Conservation (phyloP, 2,329 filamentous ascomycete species). For the Calonectria montana region DNA sequence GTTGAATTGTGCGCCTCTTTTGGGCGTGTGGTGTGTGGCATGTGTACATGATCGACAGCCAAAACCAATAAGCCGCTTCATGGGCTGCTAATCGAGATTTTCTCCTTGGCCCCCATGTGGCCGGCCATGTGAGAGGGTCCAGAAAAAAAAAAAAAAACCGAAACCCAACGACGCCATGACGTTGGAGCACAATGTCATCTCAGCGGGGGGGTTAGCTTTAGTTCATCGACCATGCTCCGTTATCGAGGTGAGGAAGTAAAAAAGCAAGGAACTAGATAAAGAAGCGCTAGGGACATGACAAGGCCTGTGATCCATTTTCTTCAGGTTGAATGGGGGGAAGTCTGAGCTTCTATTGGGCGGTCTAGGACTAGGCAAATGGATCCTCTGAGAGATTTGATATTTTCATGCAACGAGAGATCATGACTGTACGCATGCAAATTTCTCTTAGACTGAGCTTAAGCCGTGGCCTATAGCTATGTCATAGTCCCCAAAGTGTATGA, state of each 20-base stretch:
- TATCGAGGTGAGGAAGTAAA: neutral
- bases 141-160: neutral
- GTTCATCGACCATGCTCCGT: neutral
- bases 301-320: neutral
- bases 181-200: neutral
- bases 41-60: neutral
- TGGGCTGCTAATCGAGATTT: neutral
- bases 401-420: constrained; percentile 2
- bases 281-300: neutral
- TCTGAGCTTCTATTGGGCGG: neutral
- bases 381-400: constrained; percentile 4
- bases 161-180: constrained; percentile 12
- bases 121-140: neutral
- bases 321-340: neutral
- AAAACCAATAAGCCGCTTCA: neutral
- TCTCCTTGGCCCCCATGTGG: neutral
- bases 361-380: neutral
- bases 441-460: neutral
- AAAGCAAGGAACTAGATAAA: neutral
- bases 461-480: neutral
- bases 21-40: neutral
- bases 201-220: neutral
- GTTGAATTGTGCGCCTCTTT: neutral
- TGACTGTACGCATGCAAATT: neutral
- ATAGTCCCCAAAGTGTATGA: neutral